Evolutionary conservation across 345 rosid genomes (phyloP).

Genomic region (Rhodomyrtus tomentosa): DNA sequence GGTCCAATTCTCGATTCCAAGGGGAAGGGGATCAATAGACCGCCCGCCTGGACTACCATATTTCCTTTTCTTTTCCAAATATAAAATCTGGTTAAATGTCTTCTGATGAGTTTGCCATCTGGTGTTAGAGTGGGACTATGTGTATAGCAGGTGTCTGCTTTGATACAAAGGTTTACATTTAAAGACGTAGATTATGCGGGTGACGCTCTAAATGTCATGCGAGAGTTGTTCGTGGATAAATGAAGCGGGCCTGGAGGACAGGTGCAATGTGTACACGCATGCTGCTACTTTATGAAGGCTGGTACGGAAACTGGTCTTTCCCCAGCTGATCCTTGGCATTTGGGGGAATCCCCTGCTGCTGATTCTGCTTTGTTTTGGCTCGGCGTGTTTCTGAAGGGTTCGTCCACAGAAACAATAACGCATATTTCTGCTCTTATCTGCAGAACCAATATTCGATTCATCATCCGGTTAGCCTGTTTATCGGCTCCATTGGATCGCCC

Average conservation of each 20-base stretch:
- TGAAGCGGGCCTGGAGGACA: not conserved
- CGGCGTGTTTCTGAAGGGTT: not conserved
- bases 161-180: too few relatives aligned
- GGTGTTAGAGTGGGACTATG: not conserved
- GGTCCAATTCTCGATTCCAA: too few relatives aligned
- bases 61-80: too few relatives aligned
- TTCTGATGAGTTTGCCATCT: not conserved
- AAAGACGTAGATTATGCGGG: not conserved
- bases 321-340: not conserved
- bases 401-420: not conserved
- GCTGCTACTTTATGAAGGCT: not conserved
- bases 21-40: too few relatives aligned
- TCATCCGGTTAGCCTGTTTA: too few relatives aligned
- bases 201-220: not conserved
- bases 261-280: not conserved
- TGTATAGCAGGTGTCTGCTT: too few relatives aligned
- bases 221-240: not conserved
- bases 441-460: too few relatives aligned
- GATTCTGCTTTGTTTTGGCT: not conserved
- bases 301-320: not conserved
- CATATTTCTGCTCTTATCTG: not conserved
- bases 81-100: not conserved
- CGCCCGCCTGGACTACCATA: too few relatives aligned
- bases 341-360: not conserved
- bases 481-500: too few relatives aligned